Percentiles rank a stretch among this genome's conserved stretches.
These are phyloP conservation scores for Marsdenia floribunda DNA, from an alignment of 257 asterid species.

Conservation along the genomic window DNA sequence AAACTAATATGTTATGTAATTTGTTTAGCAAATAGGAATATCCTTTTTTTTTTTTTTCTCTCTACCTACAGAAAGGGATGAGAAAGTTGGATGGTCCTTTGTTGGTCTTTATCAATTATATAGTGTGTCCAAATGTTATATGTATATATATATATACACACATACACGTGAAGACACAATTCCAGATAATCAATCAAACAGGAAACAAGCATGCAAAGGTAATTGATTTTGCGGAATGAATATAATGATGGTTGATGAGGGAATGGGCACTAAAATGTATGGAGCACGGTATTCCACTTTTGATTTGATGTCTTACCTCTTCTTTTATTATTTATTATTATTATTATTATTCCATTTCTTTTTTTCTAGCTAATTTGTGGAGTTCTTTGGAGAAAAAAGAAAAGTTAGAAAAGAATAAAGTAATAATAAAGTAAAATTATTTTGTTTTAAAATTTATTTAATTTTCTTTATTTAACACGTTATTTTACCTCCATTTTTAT, in stretches of 20 bases:
- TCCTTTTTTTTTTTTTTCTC: neutral
- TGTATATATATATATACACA: too few relatives aligned
- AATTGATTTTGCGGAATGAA: neutral
- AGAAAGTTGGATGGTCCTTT: neutral
- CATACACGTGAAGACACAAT: too few relatives aligned
- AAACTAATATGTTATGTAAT: neutral
- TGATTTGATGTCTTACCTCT: neutral
- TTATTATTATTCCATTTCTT: too few relatives aligned
- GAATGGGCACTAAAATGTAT: neutral
- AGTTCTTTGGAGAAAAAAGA: too few relatives aligned
- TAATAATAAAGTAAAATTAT: too few relatives aligned
- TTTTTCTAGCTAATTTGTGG: too few relatives aligned
- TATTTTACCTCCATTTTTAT: too few relatives aligned
- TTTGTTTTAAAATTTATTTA: too few relatives aligned
- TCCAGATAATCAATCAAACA: neutral
- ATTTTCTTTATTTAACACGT: too few relatives aligned
- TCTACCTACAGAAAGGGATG: neutral
- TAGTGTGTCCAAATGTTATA: neutral
- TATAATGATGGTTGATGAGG: neutral
- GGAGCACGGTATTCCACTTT: neutral
- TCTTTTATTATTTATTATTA: too few relatives aligned
- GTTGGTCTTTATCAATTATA: neutral
- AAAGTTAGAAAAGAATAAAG: too few relatives aligned
- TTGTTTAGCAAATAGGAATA: neutral
- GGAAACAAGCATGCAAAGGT: neutral